phyloP scores from a whole-genome alignment of 306 rosid species.

The apple (Malus domestica) region ASM211411v1 NC_041798.1:31146501-31147000 shows the following conservation, averaged over 20 bases:
- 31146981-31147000: not conserved
- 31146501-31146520: conserved; percentile 14
- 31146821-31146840: conserved; percentile 44
- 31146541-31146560: conserved; percentile 27
- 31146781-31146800: conserved; percentile 13
- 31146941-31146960: not conserved
- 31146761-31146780: conserved; percentile 18
- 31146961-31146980: not conserved
- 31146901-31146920: not conserved
- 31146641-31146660: not conserved
- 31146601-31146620: conserved; percentile 10
- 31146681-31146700: conserved; percentile 46
- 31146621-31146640: conserved; percentile 1
- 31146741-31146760: conserved; percentile 7
- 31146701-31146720: conserved; percentile 38
- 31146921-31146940: conserved; percentile 1
- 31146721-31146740: conserved; percentile 71
- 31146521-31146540: conserved; percentile 31
- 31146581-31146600: conserved; percentile 40
- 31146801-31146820: not conserved
- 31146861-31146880: conserved; percentile 26
- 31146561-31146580: conserved; percentile 38
- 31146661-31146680: not conserved
- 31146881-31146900: not conserved
- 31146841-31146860: conserved; percentile 39